Conservation (phyloP, 2,329 filamentous ascomycete genomes). For the Pseudonectria foliicola region DNA sequence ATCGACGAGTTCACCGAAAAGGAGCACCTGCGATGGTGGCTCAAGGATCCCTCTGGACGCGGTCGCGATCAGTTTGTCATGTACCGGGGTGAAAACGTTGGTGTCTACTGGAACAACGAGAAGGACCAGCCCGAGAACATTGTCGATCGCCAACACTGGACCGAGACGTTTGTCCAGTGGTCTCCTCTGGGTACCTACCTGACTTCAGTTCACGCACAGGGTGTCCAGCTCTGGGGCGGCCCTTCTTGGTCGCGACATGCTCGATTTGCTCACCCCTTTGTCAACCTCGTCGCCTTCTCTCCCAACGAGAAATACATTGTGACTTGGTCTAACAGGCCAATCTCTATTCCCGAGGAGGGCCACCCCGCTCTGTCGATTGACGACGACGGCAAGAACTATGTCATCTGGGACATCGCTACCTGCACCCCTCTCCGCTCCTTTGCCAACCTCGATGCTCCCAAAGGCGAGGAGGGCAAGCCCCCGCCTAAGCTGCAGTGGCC, state of each 20-base stretch:
- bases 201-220: slow-evolving; percentile 89
- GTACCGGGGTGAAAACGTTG: slow-evolving; percentile 85
- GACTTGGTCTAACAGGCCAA: slow-evolving; percentile 93
- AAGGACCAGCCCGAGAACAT: slow-evolving; percentile 81
- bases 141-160: slow-evolving; percentile 93
- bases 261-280: slow-evolving; percentile 89
- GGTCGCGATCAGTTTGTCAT: slow-evolving; percentile 94
- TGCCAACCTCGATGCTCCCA: slow-evolving; percentile 75
- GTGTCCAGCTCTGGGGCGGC: slow-evolving; percentile 96
- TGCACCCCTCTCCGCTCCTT: slow-evolving; percentile 89
- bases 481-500: slow-evolving; percentile 92
- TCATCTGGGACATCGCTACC: slow-evolving; percentile 95
- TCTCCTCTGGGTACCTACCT: slow-evolving; percentile 91
- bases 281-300: slow-evolving; percentile 95
- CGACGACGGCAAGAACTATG: slow-evolving; percentile 98
- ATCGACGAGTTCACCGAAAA: slow-evolving; percentile 83
- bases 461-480: slow-evolving; percentile 52
- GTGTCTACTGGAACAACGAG: slow-evolving; percentile 98
- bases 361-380: slow-evolving; percentile 79
- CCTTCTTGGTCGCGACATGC: slow-evolving; percentile 82
- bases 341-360: slow-evolving; percentile 81
- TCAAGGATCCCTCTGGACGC: slow-evolving; percentile 70
- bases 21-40: slow-evolving; percentile 90
- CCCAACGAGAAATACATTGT: slow-evolving; percentile 87
- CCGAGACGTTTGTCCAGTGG: slow-evolving; percentile 97